Evolutionary conservation across 75 land plant genomes (phyloP).

Genomic region (Larix kaempferi): DNA sequence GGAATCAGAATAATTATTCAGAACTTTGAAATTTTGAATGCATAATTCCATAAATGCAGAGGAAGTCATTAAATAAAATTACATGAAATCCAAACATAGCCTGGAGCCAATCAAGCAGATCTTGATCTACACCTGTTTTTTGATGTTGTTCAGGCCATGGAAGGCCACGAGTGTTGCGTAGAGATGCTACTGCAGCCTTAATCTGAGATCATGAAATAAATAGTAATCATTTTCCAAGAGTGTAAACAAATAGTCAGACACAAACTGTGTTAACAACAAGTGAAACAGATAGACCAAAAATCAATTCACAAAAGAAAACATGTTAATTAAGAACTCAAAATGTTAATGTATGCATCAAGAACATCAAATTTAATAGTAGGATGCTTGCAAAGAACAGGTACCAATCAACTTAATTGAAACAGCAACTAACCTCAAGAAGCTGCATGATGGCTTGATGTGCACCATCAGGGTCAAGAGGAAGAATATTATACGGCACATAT

Average conservation of each 20-base stretch:
- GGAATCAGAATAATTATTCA: background rate
- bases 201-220: constrained; percentile 38
- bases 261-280: too few relatives aligned
- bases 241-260: too few relatives aligned
- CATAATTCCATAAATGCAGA: too few relatives aligned
- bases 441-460: constrained; percentile 82
- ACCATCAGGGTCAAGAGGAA: constrained; percentile 82
- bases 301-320: too few relatives aligned
- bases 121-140: constrained; percentile 23
- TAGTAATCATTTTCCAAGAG: too few relatives aligned
- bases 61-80: background rate
- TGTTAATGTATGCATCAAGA: too few relatives aligned
- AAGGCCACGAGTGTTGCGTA: constrained; percentile 68
- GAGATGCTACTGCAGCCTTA: constrained; percentile 65
- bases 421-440: constrained; percentile 70
- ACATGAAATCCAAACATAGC: constrained; percentile 92
- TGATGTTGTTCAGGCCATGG: constrained; percentile 39
- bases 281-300: background rate
- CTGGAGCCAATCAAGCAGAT: constrained; percentile 89
- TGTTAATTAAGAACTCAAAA: too few relatives aligned
- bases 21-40: too few relatives aligned
- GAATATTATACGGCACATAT: constrained; percentile 82
- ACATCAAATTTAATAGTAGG: too few relatives aligned
- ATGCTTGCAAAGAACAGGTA: background rate
- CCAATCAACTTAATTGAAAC: background rate